Conservation (phyloP, 2,329 filamentous ascomycete species). For the Phaeoacremonium minimum region DNA sequence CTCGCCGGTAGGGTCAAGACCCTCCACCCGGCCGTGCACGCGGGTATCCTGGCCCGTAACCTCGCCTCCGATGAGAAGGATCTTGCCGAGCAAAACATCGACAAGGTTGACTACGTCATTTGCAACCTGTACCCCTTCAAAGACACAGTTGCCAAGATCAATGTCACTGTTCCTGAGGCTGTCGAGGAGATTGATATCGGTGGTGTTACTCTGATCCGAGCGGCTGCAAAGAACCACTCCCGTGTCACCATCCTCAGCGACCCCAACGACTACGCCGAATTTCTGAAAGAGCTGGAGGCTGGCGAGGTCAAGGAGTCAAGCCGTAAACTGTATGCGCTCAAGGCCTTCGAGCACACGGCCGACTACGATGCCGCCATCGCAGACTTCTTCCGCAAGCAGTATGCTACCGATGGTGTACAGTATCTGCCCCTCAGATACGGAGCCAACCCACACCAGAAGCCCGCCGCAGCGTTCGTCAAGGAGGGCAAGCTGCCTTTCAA, state of each 20-base stretch:
- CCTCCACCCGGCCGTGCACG: slow-evolving; percentile 88
- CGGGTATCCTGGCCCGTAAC: slow-evolving; percentile 88
- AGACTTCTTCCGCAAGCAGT: slow-evolving; percentile 96
- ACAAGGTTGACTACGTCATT: slow-evolving; percentile 92
- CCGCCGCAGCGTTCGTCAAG: slow-evolving; percentile 76
- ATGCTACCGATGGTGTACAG: slow-evolving; percentile 79
- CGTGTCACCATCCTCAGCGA: slow-evolving; percentile 95
- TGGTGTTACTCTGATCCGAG: slow-evolving; percentile 91
- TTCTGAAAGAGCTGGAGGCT: slow-evolving; percentile 83
- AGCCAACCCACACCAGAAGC: slow-evolving; percentile 97
- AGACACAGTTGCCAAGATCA: slow-evolving; percentile 94
- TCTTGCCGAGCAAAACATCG: slow-evolving; percentile 88
- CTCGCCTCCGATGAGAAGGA: slow-evolving; percentile 96
- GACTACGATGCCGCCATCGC: slow-evolving; percentile 95
- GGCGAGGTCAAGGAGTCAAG: slow-evolving; percentile 82
- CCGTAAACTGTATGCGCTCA: slow-evolving; percentile 86
- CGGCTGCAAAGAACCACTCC: slow-evolving; percentile 95
- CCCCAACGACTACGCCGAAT: slow-evolving; percentile 88
- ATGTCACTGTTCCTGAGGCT: slow-evolving; percentile 92
- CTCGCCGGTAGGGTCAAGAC: slow-evolving; percentile 84
- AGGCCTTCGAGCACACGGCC: slow-evolving; percentile 97
- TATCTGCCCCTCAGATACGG: slow-evolving; percentile 87
- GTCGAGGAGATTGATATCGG: slow-evolving; percentile 99
- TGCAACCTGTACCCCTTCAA: slow-evolving; percentile 99
- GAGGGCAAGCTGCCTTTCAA: slow-evolving; percentile 85